These are phyloP conservation scores for Cryphonectria naterciae DNA, from an alignment of 2,329 filamentous ascomycete genomes.

Conservation along the genomic window DNA sequence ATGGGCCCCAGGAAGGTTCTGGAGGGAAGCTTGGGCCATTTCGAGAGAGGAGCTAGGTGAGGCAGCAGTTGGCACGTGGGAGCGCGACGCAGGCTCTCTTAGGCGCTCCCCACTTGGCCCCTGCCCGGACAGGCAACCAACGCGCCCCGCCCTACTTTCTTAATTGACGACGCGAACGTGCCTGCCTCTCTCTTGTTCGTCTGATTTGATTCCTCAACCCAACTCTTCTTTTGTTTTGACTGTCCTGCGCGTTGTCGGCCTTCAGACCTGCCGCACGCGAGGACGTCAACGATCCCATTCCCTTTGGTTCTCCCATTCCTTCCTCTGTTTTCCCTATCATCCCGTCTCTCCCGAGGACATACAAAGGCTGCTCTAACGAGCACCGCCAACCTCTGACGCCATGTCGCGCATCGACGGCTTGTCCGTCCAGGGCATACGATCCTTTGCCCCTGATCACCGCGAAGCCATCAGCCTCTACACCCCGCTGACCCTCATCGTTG, in stretches of 20 bases:
- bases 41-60: neutral
- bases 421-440: conserved; percentile 80
- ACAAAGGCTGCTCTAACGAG: conserved; percentile 19
- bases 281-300: neutral
- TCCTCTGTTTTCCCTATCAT: neutral
- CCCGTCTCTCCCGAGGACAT: no score
- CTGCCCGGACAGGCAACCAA: conserved; percentile 11
- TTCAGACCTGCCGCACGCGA: neutral
- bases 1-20: neutral
- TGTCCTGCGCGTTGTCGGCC: neutral
- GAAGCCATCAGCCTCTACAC: conserved; percentile 84
- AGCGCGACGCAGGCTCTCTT: conserved; percentile 8
- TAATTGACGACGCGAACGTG: conserved; percentile 16
- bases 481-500: conserved; percentile 93
- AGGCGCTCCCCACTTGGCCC: neutral
- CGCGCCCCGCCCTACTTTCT: conserved; percentile 11
- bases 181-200: neutral
- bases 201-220: neutral
- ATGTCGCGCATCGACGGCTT: conserved; percentile 89
- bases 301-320: neutral
- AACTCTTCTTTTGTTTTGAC: neutral
- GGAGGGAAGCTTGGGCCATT: neutral
- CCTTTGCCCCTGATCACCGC: conserved; percentile 75
- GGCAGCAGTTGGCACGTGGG: conserved; percentile 12
- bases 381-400: conserved; percentile 19